These are phyloP conservation scores for Suillus tomentosus DNA, from an alignment of 768 basidiomycete species.

Conservation along the genomic window DNA sequence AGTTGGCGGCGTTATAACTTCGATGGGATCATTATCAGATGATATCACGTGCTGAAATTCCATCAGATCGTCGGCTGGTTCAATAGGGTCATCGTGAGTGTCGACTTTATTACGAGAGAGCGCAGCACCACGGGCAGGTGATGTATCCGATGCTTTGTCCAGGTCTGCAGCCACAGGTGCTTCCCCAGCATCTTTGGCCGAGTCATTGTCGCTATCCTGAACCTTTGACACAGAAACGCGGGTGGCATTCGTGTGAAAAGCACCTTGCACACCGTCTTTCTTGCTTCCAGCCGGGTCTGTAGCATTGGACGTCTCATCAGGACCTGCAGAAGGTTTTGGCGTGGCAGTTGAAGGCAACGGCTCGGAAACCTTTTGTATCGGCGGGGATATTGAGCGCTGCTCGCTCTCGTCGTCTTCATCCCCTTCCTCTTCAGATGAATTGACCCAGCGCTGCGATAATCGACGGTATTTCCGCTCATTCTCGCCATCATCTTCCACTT, in stretches of 20 bases:
- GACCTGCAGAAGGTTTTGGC: too few relatives aligned
- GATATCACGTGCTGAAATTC: conserved; percentile 14
- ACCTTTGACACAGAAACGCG: neutral
- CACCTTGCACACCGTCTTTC: neutral
- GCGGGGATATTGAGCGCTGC: neutral
- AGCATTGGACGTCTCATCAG: neutral
- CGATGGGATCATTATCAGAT: conserved; percentile 33
- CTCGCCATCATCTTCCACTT: conserved; percentile 37
- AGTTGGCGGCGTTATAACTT: conserved; percentile 16
- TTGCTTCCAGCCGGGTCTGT: neutral
- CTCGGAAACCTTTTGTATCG: neutral
- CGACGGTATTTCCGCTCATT: conserved; percentile 37
- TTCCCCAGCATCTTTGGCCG: neutral
- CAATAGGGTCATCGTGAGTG: conserved; percentile 42
- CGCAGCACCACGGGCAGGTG: neutral
- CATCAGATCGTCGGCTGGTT: conserved; percentile 42
- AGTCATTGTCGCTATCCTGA: neutral
- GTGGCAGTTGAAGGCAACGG: neutral
- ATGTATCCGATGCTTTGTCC: neutral
- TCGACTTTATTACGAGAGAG: neutral
- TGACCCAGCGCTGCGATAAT: conserved; percentile 32
- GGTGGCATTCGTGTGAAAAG: neutral
- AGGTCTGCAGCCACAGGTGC: neutral
- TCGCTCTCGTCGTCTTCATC: conserved; percentile 25
- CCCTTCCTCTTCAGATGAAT: conserved; percentile 34